Conservation (phyloP, 768 basidiomycete genomes). For the Cubamyces lactineus region DNA sequence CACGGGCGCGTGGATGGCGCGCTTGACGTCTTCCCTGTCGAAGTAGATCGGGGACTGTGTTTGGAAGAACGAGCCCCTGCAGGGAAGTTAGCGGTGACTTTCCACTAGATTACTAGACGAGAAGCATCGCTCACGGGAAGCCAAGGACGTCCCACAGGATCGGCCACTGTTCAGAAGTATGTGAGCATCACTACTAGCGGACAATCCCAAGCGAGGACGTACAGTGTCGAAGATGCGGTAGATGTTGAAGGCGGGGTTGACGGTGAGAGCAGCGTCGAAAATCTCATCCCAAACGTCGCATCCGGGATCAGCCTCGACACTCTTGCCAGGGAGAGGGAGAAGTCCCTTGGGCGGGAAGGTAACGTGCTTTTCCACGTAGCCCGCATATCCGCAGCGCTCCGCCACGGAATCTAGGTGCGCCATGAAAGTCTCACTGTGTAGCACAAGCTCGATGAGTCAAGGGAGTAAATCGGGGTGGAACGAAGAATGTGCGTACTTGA, state of each 20-base stretch:
- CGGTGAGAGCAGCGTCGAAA: slow-evolving; percentile 57
- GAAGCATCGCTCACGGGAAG: slow-evolving; percentile 58
- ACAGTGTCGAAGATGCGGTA: slow-evolving; percentile 77
- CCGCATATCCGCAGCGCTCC: slow-evolving; percentile 60
- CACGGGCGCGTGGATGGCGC: slow-evolving; percentile 69
- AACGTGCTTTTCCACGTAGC: slow-evolving; percentile 62
- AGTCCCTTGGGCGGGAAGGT: slow-evolving; percentile 64
- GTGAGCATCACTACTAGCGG: neutral
- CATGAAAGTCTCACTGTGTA: slow-evolving; percentile 61
- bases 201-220: slow-evolving; percentile 21
- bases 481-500: slow-evolving; percentile 54
- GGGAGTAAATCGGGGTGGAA: neutral
- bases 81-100: no score
- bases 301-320: slow-evolving; percentile 46
- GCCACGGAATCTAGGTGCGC: slow-evolving; percentile 57
- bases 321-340: slow-evolving; percentile 70
- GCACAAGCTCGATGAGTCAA: neutral
- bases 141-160: slow-evolving; percentile 80
- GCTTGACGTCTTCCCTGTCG: slow-evolving; percentile 66
- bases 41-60: slow-evolving; percentile 71
- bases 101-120: neutral
- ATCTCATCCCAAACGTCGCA: slow-evolving; percentile 75
- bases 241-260: slow-evolving; percentile 79
- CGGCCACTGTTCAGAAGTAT: slow-evolving; percentile 46
- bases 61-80: slow-evolving; percentile 38